Evolutionary conservation across 495 filamentous ascomycete species (phyloP).

Genomic region (Podospora bellae-mahoneyi): DNA sequence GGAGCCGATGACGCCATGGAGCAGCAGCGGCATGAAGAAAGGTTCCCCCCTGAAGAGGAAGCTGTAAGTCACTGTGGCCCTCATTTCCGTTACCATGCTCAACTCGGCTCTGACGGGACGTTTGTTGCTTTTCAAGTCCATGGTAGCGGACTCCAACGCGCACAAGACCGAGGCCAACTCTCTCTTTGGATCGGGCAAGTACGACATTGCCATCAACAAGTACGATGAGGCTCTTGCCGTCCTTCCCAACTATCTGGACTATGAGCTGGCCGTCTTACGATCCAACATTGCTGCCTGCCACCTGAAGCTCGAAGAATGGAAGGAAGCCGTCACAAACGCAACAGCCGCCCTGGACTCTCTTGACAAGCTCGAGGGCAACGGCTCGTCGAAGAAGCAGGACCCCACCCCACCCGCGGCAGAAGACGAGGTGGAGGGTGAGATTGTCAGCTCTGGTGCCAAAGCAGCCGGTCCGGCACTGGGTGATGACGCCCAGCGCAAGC

Average conservation of each 20-base stretch:
- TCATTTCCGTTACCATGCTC: slow-evolving; percentile 6
- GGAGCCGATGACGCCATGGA: slow-evolving; percentile 18
- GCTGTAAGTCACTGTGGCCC: slow-evolving; percentile 23
- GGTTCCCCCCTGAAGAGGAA: slow-evolving; percentile 51
- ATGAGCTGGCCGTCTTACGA: slow-evolving; percentile 80
- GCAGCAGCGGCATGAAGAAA: slow-evolving; percentile 18
- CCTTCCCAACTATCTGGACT: slow-evolving; percentile 85
- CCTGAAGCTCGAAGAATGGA: slow-evolving; percentile 83
- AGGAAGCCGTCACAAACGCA: slow-evolving; percentile 71
- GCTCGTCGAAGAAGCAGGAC: slow-evolving; percentile 19
- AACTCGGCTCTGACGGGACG: slow-evolving; percentile 16
- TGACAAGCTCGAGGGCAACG: slow-evolving; percentile 50
- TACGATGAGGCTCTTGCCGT: slow-evolving; percentile 81
- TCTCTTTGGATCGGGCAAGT: slow-evolving; percentile 67
- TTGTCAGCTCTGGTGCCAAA: slow-evolving; percentile 50
- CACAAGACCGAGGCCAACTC: slow-evolving; percentile 76
- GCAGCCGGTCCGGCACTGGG: slow-evolving; percentile 45
- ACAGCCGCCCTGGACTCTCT: slow-evolving; percentile 69
- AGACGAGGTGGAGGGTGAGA: slow-evolving; percentile 58
- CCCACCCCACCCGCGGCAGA: slow-evolving; percentile 40
- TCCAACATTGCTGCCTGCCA: slow-evolving; percentile 91
- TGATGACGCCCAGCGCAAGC: slow-evolving; percentile 37
- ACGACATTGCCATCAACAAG: slow-evolving; percentile 79
- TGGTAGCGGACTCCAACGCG: slow-evolving; percentile 67
- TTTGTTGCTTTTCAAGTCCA: slow-evolving; percentile 43